Evolutionary conservation across 2,329 filamentous ascomycete genomes (phyloP).

Genomic region (Coniochaeta prunicola): DNA sequence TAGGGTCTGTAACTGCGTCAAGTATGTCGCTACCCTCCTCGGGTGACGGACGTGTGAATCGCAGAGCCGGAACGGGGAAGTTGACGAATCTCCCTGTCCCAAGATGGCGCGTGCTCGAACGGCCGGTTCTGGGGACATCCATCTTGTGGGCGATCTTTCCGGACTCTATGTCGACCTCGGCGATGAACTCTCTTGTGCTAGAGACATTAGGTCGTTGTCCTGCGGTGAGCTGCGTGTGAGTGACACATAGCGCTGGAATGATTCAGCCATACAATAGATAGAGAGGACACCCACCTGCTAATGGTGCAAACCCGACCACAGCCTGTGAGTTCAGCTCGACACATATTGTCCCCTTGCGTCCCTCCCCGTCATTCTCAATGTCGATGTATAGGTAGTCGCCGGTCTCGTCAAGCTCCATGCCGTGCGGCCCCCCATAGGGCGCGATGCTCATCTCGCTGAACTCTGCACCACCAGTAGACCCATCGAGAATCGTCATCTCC

Average conservation of each 20-base stretch:
- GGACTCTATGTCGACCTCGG: conserved; percentile 17
- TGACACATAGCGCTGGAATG: neutral
- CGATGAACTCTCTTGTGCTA: conserved; percentile 16
- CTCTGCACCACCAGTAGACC: conserved; percentile 1
- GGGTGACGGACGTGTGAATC: conserved; percentile 15
- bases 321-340: conserved; percentile 13
- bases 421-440: conserved; percentile 16
- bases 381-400: conserved; percentile 14
- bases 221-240: neutral
- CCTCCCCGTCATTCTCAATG: conserved; percentile 7
- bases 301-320: conserved; percentile 11
- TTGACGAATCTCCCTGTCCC: conserved; percentile 14
- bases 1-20: neutral
- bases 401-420: conserved; percentile 14
- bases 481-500: conserved; percentile 16
- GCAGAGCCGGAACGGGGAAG: conserved; percentile 17
- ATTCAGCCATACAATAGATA: too few species aligned
- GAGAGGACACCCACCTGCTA: neutral
- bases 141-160: conserved; percentile 18
- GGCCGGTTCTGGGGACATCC: conserved; percentile 15
- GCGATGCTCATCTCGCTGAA: conserved; percentile 13
- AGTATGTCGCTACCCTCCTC: neutral
- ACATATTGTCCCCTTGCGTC: conserved; percentile 13
- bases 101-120: conserved; percentile 3
- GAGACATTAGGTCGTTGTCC: conserved; percentile 5